Evolutionary conservation across 2,329 filamentous ascomycete genomes (phyloP).

Genomic region (Thelonectria discophora): DNA sequence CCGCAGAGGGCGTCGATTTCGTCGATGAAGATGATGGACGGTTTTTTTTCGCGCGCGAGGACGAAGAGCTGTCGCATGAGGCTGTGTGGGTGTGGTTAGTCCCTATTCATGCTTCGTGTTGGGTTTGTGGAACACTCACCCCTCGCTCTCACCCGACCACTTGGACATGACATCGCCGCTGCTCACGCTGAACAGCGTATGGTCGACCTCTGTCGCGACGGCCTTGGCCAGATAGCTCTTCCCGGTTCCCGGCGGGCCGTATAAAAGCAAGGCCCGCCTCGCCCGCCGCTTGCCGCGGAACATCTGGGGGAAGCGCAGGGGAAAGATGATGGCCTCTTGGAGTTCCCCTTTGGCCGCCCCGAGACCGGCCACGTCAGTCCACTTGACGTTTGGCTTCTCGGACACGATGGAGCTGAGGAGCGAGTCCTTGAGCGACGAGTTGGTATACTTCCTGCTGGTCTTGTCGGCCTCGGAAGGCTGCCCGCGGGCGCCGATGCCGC

Average conservation of each 20-base stretch:
- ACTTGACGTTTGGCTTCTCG: constrained; percentile 26
- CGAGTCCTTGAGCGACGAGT: constrained; percentile 19
- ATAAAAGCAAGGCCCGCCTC: constrained; percentile 16
- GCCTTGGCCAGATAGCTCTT: constrained; percentile 27
- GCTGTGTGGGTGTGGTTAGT: neutral
- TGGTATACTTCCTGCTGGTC: constrained; percentile 14
- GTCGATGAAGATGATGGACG: constrained; percentile 28
- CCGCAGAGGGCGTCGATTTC: constrained; percentile 24
- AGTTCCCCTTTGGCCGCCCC: constrained; percentile 22
- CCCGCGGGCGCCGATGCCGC: neutral
- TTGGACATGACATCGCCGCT: constrained; percentile 22
- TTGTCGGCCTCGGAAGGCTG: constrained; percentile 11
- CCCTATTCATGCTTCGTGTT: too few species aligned
- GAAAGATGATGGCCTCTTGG: constrained; percentile 25
- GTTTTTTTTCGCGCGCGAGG: constrained; percentile 25
- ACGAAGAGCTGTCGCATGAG: constrained; percentile 23
- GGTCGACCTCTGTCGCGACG: constrained; percentile 19
- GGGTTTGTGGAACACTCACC: neutral
- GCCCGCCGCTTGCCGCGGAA: constrained; percentile 21
- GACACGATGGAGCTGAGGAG: constrained; percentile 16
- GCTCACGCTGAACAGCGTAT: constrained; percentile 21
- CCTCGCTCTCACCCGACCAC: constrained; percentile 18
- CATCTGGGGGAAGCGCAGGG: constrained; percentile 25
- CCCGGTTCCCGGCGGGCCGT: constrained; percentile 24
- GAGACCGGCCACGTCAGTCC: constrained; percentile 20